Evolutionary conservation across 345 rosid genomes (phyloP), one percentile per base, ranked within the genome.

Genomic region (Linum trigynum): DNA sequence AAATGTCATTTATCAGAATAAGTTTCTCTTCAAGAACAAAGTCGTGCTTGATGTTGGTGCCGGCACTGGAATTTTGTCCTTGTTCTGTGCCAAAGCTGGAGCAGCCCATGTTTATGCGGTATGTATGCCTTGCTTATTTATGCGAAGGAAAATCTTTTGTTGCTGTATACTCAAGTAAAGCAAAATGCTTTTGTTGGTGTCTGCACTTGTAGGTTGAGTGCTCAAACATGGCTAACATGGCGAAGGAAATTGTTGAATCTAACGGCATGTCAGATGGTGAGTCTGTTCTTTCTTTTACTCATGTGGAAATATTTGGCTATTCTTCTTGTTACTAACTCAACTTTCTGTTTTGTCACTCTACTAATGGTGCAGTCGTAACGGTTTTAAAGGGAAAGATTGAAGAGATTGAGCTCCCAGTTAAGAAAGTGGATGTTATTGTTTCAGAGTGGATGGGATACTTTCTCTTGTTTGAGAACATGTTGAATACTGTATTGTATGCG

Each of bases 371-470:
- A 91, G 99, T 86, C 45, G 74, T 95, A 73, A 95, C 99, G 2
- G 96, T 95, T 78, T 71, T 95, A 81, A 95, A 91, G 82, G 97
- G 99, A 42, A 95, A 95, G 85, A 80, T 95, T 2, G 99, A 95
- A 74, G 99, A 95, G 66, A 79, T 91, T 59, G 99, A 91, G 77
- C 89, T 95, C 41, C 99, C 99, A 1, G 84, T 79, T 7, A 69
- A 77, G 38, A 89, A 89, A 83, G 99, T 95, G 58, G 99, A 95
- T 78, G 85, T 95, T 66, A 95, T 95, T 65, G 85, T 95, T 67
- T 95, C 97, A 43, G 97, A 95, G 86, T 91, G 97, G 97, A 95
- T 91, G 99, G 99, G 97, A 23, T 95, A 95, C 78, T 95, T 95
- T 78, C 73, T 95, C 71, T 73, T 95, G 81, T 95, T 83, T 63